Evolutionary conservation across 148 eudicot genomes (phyloP).

Genomic region (Arctostaphylos glauca): DNA sequence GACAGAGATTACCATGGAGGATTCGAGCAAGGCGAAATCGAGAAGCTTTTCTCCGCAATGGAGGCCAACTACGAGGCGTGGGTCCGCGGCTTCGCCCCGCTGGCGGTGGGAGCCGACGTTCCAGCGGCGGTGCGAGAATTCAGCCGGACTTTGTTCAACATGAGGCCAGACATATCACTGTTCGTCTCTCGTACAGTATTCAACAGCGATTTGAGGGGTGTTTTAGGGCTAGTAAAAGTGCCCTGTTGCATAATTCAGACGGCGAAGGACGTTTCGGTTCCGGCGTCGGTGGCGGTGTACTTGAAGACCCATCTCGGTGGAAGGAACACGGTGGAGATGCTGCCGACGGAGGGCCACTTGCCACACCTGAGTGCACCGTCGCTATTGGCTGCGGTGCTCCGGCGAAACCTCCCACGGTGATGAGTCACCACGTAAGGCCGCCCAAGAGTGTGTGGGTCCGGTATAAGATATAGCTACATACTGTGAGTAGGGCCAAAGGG

Average conservation of each 20-base stretch:
- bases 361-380: conserved; percentile 89
- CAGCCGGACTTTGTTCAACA: conserved; percentile 88
- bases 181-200: conserved; percentile 71
- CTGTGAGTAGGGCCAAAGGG: neutral
- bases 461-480: neutral
- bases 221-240: conserved; percentile 66
- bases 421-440: neutral
- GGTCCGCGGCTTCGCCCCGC: conserved; percentile 85
- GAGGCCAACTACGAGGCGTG: conserved; percentile 83
- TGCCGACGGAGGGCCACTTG: conserved; percentile 78
- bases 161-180: conserved; percentile 87
- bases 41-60: conserved; percentile 80
- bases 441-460: neutral
- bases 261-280: conserved; percentile 76
- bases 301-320: conserved; percentile 77
- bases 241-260: conserved; percentile 89
- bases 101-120: conserved; percentile 93
- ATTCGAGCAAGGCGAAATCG: conserved; percentile 70
- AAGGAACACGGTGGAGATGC: conserved; percentile 51
- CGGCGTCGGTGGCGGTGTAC: conserved; percentile 76
- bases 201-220: conserved; percentile 67
- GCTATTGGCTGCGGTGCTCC: conserved; percentile 50
- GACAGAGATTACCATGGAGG: conserved; percentile 86
- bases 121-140: conserved; percentile 85
- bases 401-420: conserved; percentile 54